Evolutionary conservation across 495 filamentous ascomycete species (phyloP), one percentile per base, ranked within the genome.

Genomic region (Jackrogersella minutella): DNA sequence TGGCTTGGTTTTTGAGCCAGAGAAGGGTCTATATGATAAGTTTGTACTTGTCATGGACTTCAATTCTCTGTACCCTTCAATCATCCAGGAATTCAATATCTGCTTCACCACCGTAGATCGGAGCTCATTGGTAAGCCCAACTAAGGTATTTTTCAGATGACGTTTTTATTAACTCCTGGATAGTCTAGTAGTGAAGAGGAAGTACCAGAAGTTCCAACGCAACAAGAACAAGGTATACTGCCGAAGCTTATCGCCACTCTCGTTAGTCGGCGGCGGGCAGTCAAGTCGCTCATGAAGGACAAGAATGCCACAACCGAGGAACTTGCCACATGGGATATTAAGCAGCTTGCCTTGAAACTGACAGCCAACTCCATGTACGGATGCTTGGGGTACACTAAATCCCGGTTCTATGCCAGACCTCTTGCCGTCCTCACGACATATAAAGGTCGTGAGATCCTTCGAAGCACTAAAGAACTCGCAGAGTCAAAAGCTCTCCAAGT

Each of bases 361-460:
- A 99, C 95, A 14, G 95, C 95, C 58, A 99, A 99, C 79, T 98
- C 96, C 64, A 99, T 99, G 95, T 99, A 99, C 77, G 95, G 95
- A 56, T 99, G 95, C 85, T 79, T 99, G 70, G 95, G 95, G 66
- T 99, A 97, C 76, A 92, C 91, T 0, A 92, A 91, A 69, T 97
- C 94, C 62, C 90, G 95, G 34, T 99, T 99, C 81, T 98, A 98
- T 72, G 95, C 95, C 55, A 87, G 95, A 30, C 95, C 95, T 5
- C 83, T 99, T 26, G 95, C 95, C 30, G 91, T 97, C 79, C 91
- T 99, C 70, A 98, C 92, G 3, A 99, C 95, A 7, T 96, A 87
- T 79, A 98, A 98, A 73, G 95, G 95, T 50, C 94, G 95, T 81
- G 96, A 99, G 80, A 97, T 99, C 85, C 86, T 99, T 31, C 85